Base-by-base conservation (phyloP, 495 filamentous ascomycete genomes). In the Penicillium malachiteum region DNA sequence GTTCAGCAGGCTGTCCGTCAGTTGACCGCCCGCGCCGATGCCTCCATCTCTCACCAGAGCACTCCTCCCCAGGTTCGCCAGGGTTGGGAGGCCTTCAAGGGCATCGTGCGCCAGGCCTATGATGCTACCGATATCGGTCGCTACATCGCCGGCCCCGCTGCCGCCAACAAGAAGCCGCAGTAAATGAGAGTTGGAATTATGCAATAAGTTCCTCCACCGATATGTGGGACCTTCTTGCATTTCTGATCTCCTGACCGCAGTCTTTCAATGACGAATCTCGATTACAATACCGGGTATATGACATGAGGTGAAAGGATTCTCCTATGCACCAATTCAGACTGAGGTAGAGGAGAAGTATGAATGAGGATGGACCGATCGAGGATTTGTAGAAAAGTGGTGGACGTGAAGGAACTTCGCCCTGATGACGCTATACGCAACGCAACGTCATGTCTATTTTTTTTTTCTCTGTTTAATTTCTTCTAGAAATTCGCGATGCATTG, bases 21-120 rank as follows among this genome's bases (percentile, higher is more conserved):
- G 54, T 68, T 93, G 50, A 86, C 84, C 58, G 84, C 85, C 21
- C 83, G 90, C 54, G 79, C 88, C 43, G 93, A 98, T 76, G 84
- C 87, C 48, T 71, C 91, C 13, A 78, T 95, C 41, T 88, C 89
- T 49, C 90, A 91, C 69, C 90, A 96, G 78, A 87, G 84, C 70
- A 91, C 87, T 40, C 94, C 95, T 1, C 92, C 94, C 4, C 85
- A 77, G n/a, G 87, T 82, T 44, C 86, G 89, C 61, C 84, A 91
- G 64, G 86, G 78, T 38, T 98, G 94, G 94, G 89, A 88, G 51
- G 71, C 75, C 37, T 78, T 91, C 69, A 97, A 97, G 88, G 78
- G 78, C 48, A 66, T 78, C 17, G 78, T 87, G 37, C 78, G 81
- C 63, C 84, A 91, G 72, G 91, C 83, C 57, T 84, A 90, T 60